Evolutionary conservation across 2,329 filamentous ascomycete species (phyloP), one percentile per base, ranked within the genome.

Genomic region (Neobulgaria alba): DNA sequence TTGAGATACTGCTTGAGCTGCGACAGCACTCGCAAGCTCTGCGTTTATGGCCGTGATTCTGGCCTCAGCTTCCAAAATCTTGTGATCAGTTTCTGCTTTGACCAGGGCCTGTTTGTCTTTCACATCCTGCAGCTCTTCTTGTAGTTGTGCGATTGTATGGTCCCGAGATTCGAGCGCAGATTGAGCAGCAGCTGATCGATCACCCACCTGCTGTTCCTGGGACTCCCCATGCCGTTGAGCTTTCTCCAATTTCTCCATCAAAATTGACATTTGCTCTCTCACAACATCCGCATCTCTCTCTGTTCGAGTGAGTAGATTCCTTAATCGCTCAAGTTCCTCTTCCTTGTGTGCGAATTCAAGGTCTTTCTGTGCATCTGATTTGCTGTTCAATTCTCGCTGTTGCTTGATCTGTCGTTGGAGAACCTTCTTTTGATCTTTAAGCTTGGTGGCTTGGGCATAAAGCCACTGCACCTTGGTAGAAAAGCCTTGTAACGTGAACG

Each of bases 321-420:
- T 55, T 4, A 62, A 53, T 12, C 61, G 63, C 26, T 75, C 68
- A 5, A 84, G 57, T 50, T 81, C 72, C 12, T 73, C 69, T 39
- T 71, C 66, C 52, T 75, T 78, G 35, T 67, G 61, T 17, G 72
- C 67, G n/a, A 85, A 60, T 47, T 83, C 75, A 30, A 72, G 72
- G 52, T 83, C 80, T 55, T 80, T 77, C 46, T 80, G 73, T 15
- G 75, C 70, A 50, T 94, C 87, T 1, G 86, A 88, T 57, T 89
- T 89, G 66, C 73, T 88, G 64, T 94, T 94, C 42, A 95, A 73
- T 57, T 94, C 87, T 43, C 89, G 83, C 63, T 96, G 90, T 60
- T 96, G 89, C 65, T 94, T 90, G 56, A 95, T 90, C 61, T 96
- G 89, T 32, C 88, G 79, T 56, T 90, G 83, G 7, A 96, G 72